Conservation (phyloP, 352 stramenopile species). For the Globisporangium perplexum region DNA sequence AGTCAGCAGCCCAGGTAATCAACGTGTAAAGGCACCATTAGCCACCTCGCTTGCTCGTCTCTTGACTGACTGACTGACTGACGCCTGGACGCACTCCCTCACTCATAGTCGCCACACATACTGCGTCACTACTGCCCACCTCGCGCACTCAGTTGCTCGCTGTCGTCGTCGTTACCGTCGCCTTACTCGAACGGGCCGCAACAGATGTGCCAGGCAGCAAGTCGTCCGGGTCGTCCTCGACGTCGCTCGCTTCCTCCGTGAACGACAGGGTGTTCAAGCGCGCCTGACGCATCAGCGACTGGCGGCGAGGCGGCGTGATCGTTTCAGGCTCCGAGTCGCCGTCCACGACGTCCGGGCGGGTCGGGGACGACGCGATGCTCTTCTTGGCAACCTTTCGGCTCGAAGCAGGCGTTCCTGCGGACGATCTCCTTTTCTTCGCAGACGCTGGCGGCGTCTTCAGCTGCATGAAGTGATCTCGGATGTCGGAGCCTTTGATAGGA, state of each 20-base stretch:
- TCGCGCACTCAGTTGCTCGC: not conserved
- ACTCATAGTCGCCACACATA: not conserved
- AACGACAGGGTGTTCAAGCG: constrained; percentile 37
- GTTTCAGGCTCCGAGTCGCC: constrained; percentile 2
- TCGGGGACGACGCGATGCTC: constrained; percentile 2
- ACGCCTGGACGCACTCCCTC: not conserved
- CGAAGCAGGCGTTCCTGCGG: constrained; percentile 7
- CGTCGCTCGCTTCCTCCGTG: constrained; percentile 47
- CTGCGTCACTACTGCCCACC: not conserved
- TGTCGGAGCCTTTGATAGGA: constrained; percentile 62
- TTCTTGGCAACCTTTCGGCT: constrained; percentile 12
- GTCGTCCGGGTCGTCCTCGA: constrained; percentile 32
- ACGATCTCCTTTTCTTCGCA: constrained; percentile 36
- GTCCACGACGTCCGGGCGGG: not conserved
- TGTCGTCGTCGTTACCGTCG: not conserved
- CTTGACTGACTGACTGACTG: not conserved
- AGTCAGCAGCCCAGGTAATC: not conserved
- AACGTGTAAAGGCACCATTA: not conserved
- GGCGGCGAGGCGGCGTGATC: constrained; percentile 28
- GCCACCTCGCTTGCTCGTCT: not conserved
- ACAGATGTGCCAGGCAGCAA: constrained; percentile 24
- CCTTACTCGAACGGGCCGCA: constrained; percentile 21
- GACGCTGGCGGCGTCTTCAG: constrained; percentile 55
- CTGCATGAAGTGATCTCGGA: constrained; percentile 48
- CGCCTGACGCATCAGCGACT: constrained; percentile 46